Base-by-base conservation (phyloP, 1,284 basidiomycete species). In the Pseudozyma sp. region DNA sequence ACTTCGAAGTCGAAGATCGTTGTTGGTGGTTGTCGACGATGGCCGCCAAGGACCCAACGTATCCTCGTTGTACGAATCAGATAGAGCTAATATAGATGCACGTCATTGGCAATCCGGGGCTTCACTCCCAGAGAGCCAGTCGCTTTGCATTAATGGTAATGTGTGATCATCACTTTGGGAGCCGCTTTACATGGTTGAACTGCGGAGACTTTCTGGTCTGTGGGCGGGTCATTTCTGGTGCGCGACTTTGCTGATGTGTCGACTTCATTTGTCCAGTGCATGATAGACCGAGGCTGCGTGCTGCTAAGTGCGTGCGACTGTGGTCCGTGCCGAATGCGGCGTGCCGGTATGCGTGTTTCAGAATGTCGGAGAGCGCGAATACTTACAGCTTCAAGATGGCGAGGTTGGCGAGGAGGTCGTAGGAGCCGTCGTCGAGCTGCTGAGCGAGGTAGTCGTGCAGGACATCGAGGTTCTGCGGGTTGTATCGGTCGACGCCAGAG, bases 371-470 rank as follows among this genome's bases (percentile, higher is more conserved):
- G 7, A 7, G 33, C n/a, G 13, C 10, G 5, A n/a, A 17, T n/a
- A 81, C 87, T 68, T 78, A 92, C 93, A 94, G 86, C 85, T 94
- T 94, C 50, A 94, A 85, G 70, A 94, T 93, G 48, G 93, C 92
- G 34, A 94, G 87, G 86, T 97, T 97, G 53, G 94, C 94, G 44
- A 97, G 89, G 79, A 93, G 92, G 85, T 98, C 95, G 82, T 97
- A 97, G 82, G 94, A 91, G 79, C 91, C 90, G 79, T 89, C 92
- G 79, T 92, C 88, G 77, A 94, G 92, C 86, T 98, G 94, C 83
- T 93, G 90, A 83, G 91, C 92, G 64, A 98, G 90, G 86, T 97
- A 97, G 83, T 97, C 95, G 86, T 97, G 94, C 65, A 98, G 90
- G 72, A 94, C 92, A 44, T 90, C 88, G 66, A 96, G 90, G 85